Evolutionary conservation across 2,329 filamentous ascomycete species (phyloP).

Genomic region (Fusarium sp.): DNA sequence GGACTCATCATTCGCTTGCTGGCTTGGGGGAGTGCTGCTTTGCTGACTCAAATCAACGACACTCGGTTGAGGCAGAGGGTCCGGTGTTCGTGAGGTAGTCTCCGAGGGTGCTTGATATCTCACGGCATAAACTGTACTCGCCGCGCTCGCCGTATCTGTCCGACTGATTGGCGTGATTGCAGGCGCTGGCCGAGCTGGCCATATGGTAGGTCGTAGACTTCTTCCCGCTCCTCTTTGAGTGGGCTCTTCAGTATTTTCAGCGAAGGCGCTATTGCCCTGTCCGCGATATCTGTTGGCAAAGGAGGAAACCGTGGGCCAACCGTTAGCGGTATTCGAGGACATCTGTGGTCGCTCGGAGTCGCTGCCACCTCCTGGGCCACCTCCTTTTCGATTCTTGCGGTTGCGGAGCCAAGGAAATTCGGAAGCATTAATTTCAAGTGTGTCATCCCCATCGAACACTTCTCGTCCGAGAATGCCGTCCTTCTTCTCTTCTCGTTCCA

Average conservation of each 20-base stretch:
- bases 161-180: slow-evolving; percentile 70
- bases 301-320: slow-evolving; percentile 49
- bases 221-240: slow-evolving; percentile 50
- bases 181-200: slow-evolving; percentile 69
- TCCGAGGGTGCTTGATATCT: slow-evolving; percentile 72
- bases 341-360: slow-evolving; percentile 34
- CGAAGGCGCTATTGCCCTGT: slow-evolving; percentile 33
- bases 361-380: slow-evolving; percentile 22
- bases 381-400: slow-evolving; percentile 54
- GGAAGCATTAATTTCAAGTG: slow-evolving; percentile 75
- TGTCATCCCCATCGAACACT: slow-evolving; percentile 94
- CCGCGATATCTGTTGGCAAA: slow-evolving; percentile 48
- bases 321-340: slow-evolving; percentile 39
- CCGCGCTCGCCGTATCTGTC: slow-evolving; percentile 73
- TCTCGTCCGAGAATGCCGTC: slow-evolving; percentile 92
- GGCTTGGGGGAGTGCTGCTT: slow-evolving; percentile 50
- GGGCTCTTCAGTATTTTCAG: slow-evolving; percentile 44
- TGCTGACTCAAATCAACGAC: slow-evolving; percentile 54
- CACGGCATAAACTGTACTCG: slow-evolving; percentile 74
- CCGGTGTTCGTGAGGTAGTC: slow-evolving; percentile 61
- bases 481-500: slow-evolving; percentile 94
- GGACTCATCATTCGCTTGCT: slow-evolving; percentile 48
- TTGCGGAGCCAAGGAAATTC: slow-evolving; percentile 64
- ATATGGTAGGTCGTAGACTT: slow-evolving; percentile 64
- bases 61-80: slow-evolving; percentile 52